Evolutionary conservation across 805 yeast species (phyloP), one percentile per base, ranked within the genome.

Genomic region (Brettanomyces nanus): DNA sequence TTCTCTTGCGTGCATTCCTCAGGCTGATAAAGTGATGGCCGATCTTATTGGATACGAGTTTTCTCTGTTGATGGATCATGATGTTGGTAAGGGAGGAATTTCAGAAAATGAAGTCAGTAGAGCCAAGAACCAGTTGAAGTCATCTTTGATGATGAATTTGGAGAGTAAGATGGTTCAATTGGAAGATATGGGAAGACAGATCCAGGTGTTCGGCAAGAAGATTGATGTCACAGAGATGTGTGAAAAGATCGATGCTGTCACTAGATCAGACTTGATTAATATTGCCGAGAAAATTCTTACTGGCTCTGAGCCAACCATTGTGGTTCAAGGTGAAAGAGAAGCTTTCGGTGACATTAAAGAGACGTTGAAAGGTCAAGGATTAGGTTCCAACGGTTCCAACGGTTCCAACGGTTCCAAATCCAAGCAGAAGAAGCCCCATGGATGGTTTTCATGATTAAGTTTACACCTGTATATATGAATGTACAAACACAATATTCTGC

Each of bases 121-220:
- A 46, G 96, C 97, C 17, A 92, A 92, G 60, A 89, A 85, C 59
- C 97, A 90, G 65, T 71, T 92, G 43, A 77, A 85, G 31, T 79
- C 92, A 3, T 82, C 95, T 6, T 65, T 92, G 42, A 68, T 90
- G 57, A 90, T 90, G 95, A 90, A 89, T 52, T 70, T 89, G 33
- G 98, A 92, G 59, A 80, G 92, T 46, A 86, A 84, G 56, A 71
- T 90, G 69, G 94, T 94, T n/a, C 89, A 85, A 53, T 66, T 92
- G 39, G 98, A 92, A 61, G 98, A 92, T 53, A 69, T 89, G 62
- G 97, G 97, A 11, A 77, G 97, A 59, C 98, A 92, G 59, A 77
- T 92, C 19, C 95, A 85, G 59, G 75, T 85, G 33, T 86, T 83
- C 54, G 85, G 86, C 31, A 73, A 72, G 46, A 75, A 83, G 46